Percentiles rank a stretch among this genome's conserved stretches.
Evolutionary conservation across 1,139 yeast species (phyloP).

Genomic region (Taphrina confusa): DNA sequence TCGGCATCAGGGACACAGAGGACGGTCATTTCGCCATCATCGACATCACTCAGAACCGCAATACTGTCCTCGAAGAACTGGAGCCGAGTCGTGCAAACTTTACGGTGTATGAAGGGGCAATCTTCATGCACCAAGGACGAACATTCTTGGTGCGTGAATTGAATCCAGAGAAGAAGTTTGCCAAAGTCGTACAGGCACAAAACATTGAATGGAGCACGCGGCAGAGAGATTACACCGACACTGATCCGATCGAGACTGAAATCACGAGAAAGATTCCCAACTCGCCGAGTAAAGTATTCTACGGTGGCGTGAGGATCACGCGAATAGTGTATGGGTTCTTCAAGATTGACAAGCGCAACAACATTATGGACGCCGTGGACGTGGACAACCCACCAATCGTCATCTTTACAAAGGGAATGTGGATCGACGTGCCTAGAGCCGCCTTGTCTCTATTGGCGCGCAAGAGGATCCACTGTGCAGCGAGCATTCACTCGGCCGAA

Average conservation of each 20-base stretch:
- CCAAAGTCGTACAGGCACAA: slow-evolving; percentile 74
- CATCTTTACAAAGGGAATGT: slow-evolving; percentile 72
- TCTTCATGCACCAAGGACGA: slow-evolving; percentile 87
- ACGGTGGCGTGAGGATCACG: slow-evolving; percentile 71
- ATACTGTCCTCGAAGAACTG: slow-evolving; percentile 80
- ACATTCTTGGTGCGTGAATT: slow-evolving; percentile 85
- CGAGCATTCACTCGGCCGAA: slow-evolving; percentile 95
- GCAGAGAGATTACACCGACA: slow-evolving; percentile 88
- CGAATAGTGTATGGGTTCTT: slow-evolving; percentile 87
- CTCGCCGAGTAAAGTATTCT: slow-evolving; percentile 48
- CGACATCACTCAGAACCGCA: slow-evolving; percentile 74
- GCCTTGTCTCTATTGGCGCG: slow-evolving; percentile 61
- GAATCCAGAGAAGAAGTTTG: slow-evolving; percentile 70
- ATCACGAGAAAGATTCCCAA: slow-evolving; percentile 46
- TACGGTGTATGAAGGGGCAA: slow-evolving; percentile 93
- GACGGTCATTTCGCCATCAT: slow-evolving; percentile 82
- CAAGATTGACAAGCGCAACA: slow-evolving; percentile 72
- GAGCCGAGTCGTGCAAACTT: slow-evolving; percentile 87
- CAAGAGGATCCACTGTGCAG: slow-evolving; percentile 71
- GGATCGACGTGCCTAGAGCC: slow-evolving; percentile 77
- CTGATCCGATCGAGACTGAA: slow-evolving; percentile 80
- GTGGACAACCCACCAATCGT: slow-evolving; percentile 83
- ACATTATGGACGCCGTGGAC: slow-evolving; percentile 87
- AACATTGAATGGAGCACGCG: slow-evolving; percentile 91
- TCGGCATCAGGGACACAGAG: slow-evolving; percentile 73